Evolutionary conservation across 805 yeast genomes (phyloP), one percentile per base, ranked within the genome.

Genomic region (Ogataea siamensis): DNA sequence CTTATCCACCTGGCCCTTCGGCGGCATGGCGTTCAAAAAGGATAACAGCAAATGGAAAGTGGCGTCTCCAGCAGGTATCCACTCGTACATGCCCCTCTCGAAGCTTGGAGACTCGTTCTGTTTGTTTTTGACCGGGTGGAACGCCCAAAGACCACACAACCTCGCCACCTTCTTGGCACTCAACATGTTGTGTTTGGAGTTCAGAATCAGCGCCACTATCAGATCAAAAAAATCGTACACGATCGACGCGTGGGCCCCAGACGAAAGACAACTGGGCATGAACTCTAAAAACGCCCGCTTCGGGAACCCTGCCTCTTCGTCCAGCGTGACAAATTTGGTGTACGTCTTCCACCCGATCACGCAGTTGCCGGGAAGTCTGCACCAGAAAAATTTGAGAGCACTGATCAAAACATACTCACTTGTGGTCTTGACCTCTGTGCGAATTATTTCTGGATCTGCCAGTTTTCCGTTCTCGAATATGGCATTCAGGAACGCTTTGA

Each of bases 131-230:
- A 55, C 49, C 0, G 66, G 63, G 37, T 51, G 57, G 53, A 88
- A 88, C 0, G 95, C 97, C 96, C 96, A 88, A 16, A 86, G 63
- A 6, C 91, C 89, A 26, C 91, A 82, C 78, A 88, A 73, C 48
- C 84, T 80, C 9, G 93, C 71, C 12, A 88, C 72, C 54, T 86
- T 87, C 32, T 88, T 71, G 0, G 93, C 94, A 53, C 85, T 78
- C 69, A 88, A 64, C 53, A 83, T 78, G 53, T 87, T 87, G 28
- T 78, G 76, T 50, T 79, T 83, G 3, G 94, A 78, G 60, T 87
- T 84, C 7, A 94, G 78, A 0, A 94, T 80, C 28, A 88, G 63
- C 8, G 87, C 73, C 8, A 87, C 84, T 29, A 89, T 63, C 23
- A 88, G 69, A 54, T 88, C 96, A 51, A 87, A 74, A 53, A 87